phyloP scores from a whole-genome alignment of 345 rosid species.

The Cochlearia excelsa region DNA sequence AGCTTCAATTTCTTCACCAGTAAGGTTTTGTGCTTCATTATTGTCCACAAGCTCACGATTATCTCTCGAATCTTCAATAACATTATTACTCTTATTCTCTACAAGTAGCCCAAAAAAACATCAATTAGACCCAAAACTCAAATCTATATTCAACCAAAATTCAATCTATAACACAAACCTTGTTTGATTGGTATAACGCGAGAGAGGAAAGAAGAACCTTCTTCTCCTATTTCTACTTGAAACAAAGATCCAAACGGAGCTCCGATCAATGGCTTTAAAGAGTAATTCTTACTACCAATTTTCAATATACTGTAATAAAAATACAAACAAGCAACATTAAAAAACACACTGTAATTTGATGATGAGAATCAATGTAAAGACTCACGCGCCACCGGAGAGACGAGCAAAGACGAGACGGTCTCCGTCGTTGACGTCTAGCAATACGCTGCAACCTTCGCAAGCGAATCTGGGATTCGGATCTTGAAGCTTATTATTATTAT shows the following conservation, averaged over 20 bases:
- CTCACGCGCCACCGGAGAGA: constrained; percentile 76
- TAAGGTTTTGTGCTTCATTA: constrained; percentile 74
- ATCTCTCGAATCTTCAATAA: constrained; percentile 54
- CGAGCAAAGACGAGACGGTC: constrained; percentile 94
- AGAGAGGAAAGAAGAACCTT: constrained; percentile 55
- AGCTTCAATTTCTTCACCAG: constrained; percentile 77
- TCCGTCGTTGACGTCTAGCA: constrained; percentile 96
- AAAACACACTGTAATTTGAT: neutral
- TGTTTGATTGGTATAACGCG: constrained; percentile 45
- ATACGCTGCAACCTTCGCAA: constrained; percentile 85
- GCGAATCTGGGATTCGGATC: constrained; percentile 57
- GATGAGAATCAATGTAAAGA: constrained; percentile 9
- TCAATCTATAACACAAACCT: constrained; percentile 42
- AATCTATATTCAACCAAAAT: neutral
- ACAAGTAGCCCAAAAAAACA: constrained; percentile 1
- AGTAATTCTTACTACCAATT: constrained; percentile 64
- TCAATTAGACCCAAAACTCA: constrained; percentile 9
- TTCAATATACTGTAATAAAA: constrained; percentile 50
- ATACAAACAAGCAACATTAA: neutral
- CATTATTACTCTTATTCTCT: constrained; percentile 43
- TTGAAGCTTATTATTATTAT: constrained; percentile 12
- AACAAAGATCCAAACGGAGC: constrained; percentile 83
- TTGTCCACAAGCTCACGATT: constrained; percentile 74
- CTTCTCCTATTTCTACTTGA: constrained; percentile 64
- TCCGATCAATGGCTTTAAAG: constrained; percentile 70